Evolutionary conservation across 2,329 filamentous ascomycete genomes (phyloP).

Genomic region (Fusarium udum): DNA sequence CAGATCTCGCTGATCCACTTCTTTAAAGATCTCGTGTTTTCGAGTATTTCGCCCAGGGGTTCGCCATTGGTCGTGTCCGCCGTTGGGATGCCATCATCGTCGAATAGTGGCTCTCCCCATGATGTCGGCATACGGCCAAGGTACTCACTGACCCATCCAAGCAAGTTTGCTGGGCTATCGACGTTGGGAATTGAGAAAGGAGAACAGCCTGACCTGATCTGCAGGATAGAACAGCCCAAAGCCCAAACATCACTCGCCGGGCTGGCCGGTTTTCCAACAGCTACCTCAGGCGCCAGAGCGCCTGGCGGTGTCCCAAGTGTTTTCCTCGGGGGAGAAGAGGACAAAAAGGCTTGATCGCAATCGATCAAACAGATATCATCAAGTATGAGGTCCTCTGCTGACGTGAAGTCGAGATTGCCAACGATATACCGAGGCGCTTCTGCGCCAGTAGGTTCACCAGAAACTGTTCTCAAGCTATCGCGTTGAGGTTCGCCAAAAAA

Average conservation of each 20-base stretch:
- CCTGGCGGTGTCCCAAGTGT: not conserved
- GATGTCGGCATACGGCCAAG: conserved; percentile 1
- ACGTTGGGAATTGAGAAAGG: conserved; percentile 6
- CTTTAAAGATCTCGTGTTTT: not conserved
- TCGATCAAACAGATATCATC: not conserved
- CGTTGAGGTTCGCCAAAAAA: not conserved
- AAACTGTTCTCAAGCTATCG: not conserved
- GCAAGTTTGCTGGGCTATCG: conserved; percentile 1
- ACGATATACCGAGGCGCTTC: conserved; percentile 1
- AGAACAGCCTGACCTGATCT: conserved; percentile 4
- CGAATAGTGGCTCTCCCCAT: conserved; percentile 16
- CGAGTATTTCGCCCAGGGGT: not conserved
- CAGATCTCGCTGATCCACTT: conserved; percentile 8
- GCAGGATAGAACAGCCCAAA: conserved; percentile 7
- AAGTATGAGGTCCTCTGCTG: not conserved
- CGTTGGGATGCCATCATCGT: conserved; percentile 8
- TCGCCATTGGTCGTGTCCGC: not conserved
- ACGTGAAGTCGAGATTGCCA: not conserved
- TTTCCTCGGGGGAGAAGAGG: not conserved
- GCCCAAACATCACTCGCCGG: conserved; percentile 27
- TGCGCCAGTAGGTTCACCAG: not conserved
- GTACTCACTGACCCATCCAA: conserved; percentile 7
- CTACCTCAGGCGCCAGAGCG: not conserved
- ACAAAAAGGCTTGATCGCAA: not conserved
- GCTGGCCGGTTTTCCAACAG: not conserved